Evolutionary conservation across 331 rosid species (phyloP).

Genomic region (Cydonia oblonga): DNA sequence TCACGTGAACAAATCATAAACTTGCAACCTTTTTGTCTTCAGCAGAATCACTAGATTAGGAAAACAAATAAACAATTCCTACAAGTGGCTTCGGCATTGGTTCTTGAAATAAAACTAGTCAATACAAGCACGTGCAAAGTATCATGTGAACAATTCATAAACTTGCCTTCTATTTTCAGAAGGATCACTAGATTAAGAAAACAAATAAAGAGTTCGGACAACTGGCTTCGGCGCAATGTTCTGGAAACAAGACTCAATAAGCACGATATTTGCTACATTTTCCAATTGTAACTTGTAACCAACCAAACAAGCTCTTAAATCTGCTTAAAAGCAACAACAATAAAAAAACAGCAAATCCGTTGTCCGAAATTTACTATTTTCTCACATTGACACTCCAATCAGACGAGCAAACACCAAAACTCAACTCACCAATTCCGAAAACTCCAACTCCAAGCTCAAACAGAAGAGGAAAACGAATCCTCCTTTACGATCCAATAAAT

Average conservation of each 20-base stretch:
- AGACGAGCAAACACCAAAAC: not conserved
- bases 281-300: not conserved
- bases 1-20: not conserved
- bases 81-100: not conserved
- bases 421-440: not conserved
- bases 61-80: not conserved
- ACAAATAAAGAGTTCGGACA: not conserved
- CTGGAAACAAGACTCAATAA: too few species aligned
- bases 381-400: slow-evolving; percentile 17
- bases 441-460: not conserved
- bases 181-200: too few species aligned
- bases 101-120: too few species aligned
- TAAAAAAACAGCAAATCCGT: not conserved
- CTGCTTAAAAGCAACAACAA: not conserved
- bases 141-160: too few species aligned
- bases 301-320: not conserved
- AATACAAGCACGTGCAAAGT: too few species aligned
- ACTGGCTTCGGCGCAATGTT: not conserved
- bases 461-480: not conserved
- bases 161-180: too few species aligned
- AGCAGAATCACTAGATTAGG: not conserved
- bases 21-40: not conserved
- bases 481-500: not conserved
- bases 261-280: not conserved
- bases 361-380: slow-evolving; percentile 2